Evolutionary conservation across 2,329 filamentous ascomycete species (phyloP).

Genomic region (Trichoderma koningiopsis): DNA sequence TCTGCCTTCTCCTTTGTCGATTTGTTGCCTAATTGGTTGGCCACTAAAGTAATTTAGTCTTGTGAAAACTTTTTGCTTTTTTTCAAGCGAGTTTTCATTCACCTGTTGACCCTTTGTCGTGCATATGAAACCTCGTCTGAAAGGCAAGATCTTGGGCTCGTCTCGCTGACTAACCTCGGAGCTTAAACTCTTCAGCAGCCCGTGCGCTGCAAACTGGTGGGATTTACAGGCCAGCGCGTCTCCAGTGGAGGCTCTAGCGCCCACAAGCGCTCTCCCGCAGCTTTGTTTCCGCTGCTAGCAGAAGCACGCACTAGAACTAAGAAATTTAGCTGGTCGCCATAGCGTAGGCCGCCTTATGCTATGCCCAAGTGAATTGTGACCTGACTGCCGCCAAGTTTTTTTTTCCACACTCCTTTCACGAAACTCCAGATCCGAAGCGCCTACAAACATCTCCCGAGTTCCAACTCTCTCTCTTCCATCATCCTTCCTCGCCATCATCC

Average conservation of each 20-base stretch:
- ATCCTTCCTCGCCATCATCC: neutral
- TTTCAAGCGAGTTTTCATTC: neutral
- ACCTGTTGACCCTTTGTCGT: neutral
- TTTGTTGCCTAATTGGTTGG: constrained; percentile 2
- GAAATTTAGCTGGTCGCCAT: neutral
- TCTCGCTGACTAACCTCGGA: constrained; percentile 9
- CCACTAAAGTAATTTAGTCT: neutral
- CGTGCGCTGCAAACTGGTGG: constrained; percentile 21
- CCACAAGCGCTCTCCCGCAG: neutral
- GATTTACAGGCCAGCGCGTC: neutral
- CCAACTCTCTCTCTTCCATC: neutral
- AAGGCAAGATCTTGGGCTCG: neutral
- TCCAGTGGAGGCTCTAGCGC: constrained; percentile 16
- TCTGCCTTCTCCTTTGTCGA: neutral
- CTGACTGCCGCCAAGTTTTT: constrained; percentile 11
- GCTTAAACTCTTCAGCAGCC: neutral
- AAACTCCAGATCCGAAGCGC: neutral
- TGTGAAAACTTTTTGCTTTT: neutral
- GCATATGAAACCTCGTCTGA: neutral
- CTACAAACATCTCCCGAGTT: neutral
- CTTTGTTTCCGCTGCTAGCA: neutral
- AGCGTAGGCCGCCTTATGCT: constrained; percentile 9
- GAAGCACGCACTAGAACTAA: constrained; percentile 1
- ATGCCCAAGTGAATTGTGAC: constrained; percentile 8
- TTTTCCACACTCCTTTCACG: constrained; percentile 2